Evolutionary conservation across 2,329 filamentous ascomycete genomes (phyloP).

Genomic region (Neurospora crassa): DNA sequence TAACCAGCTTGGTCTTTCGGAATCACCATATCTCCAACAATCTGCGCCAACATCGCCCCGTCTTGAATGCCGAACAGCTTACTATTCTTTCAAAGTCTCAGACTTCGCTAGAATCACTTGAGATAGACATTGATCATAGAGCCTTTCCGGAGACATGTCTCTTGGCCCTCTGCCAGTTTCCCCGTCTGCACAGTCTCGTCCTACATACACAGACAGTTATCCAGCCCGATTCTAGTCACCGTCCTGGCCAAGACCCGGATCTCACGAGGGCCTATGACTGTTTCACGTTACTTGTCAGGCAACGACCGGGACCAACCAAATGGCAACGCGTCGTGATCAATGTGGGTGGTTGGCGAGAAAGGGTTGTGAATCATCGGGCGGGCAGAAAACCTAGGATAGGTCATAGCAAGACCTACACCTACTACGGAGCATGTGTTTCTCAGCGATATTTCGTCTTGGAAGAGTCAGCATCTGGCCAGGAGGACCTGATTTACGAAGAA

Average conservation of each 20-base stretch:
- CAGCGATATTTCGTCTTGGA: not conserved
- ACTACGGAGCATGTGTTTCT: not conserved
- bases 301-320: not conserved
- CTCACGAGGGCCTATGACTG: constrained; percentile 1
- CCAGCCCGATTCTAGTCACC: constrained; percentile 22
- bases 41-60: constrained; percentile 32
- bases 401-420: not conserved
- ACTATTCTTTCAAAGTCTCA: constrained; percentile 24
- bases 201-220: constrained; percentile 37
- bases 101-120: constrained; percentile 28
- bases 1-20: constrained; percentile 31
- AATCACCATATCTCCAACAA: constrained; percentile 37
- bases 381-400: not conserved
- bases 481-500: not conserved
- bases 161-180: constrained; percentile 28
- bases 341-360: not conserved
- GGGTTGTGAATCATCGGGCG: not conserved
- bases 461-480: not conserved
- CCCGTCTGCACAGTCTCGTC: constrained; percentile 28
- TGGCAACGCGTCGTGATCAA: not conserved
- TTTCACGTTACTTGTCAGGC: not conserved
- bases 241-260: not conserved
- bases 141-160: constrained; percentile 27
- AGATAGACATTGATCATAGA: constrained; percentile 36
- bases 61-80: constrained; percentile 27